Evolutionary conservation across 805 yeast species (phyloP), one percentile per base, ranked within the genome.

Genomic region (Kuraishia molischiana): DNA sequence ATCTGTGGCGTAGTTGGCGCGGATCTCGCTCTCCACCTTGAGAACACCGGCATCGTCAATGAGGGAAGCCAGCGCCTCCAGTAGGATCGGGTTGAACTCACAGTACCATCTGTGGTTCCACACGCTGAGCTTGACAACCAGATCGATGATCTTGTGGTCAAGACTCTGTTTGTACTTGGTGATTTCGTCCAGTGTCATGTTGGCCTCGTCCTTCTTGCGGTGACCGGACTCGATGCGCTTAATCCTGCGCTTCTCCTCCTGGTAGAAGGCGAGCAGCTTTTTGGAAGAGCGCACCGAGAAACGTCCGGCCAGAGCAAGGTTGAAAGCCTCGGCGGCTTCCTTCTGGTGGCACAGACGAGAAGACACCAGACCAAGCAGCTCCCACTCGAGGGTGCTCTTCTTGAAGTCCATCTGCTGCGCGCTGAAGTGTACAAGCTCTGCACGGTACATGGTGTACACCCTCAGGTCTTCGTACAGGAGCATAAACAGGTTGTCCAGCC

Each of bases 51-150:
- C 86, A 50, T 79, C 80, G 30, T 74, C 75, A 19, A 85, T 77
- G 39, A 86, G 64, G 38, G 68, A 72, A 17, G 73, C 62, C 41
- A 87, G 59, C 0, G 77, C 62, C n/a, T 61, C 54, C n/a, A 78
- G 53, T 35, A 86, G 63, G 35, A 65, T 64, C 17, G 94, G 84
- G 6, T 94, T 79, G 53, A 87, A 90, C 46, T 90, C 96, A 45
- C 79, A 74, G 61, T 90, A 94, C 98, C 98, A 92, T 53, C 98
- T 75, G 58, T 89, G 97, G 53, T 86, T 83, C 97, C 97, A 94
- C n/a, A 92, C 95, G n/a, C 81, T 63, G 38, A 92, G 63, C 50
- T 82, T 83, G 26, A 89, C 85, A 40, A 78, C 60, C 18, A 80
- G 62, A 40, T 81, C 86, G 41, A 89, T 64, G 10, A 85, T 74